A percentile compares a stretch with the other conserved stretches of the same genome.
These are phyloP conservation scores for Nakazawaea wickerhamii DNA, from an alignment of 805 yeast species.

Conservation along the genomic window DNA sequence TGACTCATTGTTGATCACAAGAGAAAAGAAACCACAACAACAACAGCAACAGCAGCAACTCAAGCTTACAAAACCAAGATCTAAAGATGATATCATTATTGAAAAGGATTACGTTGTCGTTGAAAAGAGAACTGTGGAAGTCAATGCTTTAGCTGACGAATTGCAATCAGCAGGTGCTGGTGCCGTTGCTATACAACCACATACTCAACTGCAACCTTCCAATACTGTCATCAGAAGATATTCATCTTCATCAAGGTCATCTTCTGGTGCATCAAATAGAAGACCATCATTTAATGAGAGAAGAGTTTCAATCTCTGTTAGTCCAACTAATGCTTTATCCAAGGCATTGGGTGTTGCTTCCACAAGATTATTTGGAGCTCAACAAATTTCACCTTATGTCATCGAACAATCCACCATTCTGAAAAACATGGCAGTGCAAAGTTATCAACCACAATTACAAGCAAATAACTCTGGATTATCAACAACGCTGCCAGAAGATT, in stretches of 20 bases:
- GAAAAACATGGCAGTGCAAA: constrained; percentile 13
- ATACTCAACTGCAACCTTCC: constrained; percentile 14
- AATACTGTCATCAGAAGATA: constrained; percentile 25
- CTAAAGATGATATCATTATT: constrained; percentile 38
- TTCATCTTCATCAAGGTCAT: constrained; percentile 38
- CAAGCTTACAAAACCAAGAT: constrained; percentile 7
- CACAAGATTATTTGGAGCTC: constrained; percentile 70
- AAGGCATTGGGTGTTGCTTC: constrained; percentile 83
- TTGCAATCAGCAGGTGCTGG: constrained; percentile 59
- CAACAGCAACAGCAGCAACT: constrained; percentile 4
- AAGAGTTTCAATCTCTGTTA: constrained; percentile 60
- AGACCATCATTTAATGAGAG: constrained; percentile 61
- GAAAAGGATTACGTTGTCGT: constrained; percentile 92
- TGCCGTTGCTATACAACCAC: constrained; percentile 32
- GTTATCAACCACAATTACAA: constrained; percentile 22
- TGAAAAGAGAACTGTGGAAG: constrained; percentile 92
- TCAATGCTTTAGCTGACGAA: constrained; percentile 93
- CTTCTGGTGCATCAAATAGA: constrained; percentile 44
- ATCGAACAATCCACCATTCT: constrained; percentile 1
- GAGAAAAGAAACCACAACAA: neutral
- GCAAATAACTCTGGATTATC: constrained; percentile 19
- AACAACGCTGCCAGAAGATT: constrained; percentile 28
- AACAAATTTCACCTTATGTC: constrained; percentile 14
- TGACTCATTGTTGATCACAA: constrained; percentile 17
- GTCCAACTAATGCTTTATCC: constrained; percentile 84